Percentiles rank a stretch among this genome's conserved stretches.
Conservation (phyloP, 768 basidiomycete species). For the Trametes coccinea region DNA sequence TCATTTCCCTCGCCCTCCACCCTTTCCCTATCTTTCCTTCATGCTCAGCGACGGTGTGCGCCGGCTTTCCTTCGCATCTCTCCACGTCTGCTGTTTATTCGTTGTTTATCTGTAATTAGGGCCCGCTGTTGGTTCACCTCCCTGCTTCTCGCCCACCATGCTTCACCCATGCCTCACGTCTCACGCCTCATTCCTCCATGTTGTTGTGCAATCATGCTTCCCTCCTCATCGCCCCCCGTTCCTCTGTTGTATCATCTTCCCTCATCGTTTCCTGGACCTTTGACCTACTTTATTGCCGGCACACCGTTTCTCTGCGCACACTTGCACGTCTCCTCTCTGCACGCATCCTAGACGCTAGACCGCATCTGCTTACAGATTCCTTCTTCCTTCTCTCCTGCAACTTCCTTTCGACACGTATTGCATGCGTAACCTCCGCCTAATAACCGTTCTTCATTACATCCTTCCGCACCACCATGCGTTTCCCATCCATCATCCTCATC, state of each 20-base stretch:
- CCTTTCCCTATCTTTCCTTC: background rate
- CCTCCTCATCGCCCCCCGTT: background rate
- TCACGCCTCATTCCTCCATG: background rate
- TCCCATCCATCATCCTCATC: background rate
- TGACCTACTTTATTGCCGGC: conserved; percentile 14
- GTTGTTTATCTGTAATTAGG: conserved; percentile 3
- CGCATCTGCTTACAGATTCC: conserved; percentile 6
- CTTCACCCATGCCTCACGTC: background rate
- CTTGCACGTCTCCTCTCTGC: background rate
- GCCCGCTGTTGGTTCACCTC: background rate
- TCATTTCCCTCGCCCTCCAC: background rate
- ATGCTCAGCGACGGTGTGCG: background rate
- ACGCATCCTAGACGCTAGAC: conserved; percentile 18
- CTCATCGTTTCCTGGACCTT: background rate
- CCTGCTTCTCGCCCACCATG: too few relatives aligned
- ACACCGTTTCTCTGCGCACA: background rate
- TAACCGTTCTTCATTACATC: background rate
- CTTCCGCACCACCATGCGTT: background rate
- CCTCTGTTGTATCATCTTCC: conserved; percentile 9
- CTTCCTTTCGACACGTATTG: background rate
- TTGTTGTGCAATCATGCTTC: conserved; percentile 13
- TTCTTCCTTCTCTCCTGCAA: background rate
- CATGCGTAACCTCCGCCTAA: conserved; percentile 16
- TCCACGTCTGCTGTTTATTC: background rate
- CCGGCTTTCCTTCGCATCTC: conserved; percentile 13